These are phyloP conservation scores for Agaricus blazei DNA, from an alignment of 768 basidiomycete genomes.

Conservation along the genomic window DNA sequence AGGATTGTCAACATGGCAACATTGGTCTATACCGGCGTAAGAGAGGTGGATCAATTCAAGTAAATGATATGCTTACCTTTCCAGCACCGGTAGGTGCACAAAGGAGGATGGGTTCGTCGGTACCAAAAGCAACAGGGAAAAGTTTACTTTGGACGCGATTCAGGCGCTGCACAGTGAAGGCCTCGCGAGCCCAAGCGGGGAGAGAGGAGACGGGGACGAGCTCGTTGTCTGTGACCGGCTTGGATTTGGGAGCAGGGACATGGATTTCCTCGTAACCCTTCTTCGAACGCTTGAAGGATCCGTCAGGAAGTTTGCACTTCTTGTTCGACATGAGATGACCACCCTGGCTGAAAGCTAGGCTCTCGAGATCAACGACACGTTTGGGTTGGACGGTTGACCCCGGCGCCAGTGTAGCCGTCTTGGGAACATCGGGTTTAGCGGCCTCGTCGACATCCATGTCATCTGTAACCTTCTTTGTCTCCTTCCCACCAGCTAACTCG, in stretches of 20 bases:
- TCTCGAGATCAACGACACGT: constrained; percentile 80
- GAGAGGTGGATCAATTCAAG: background rate
- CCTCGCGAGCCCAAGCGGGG: constrained; percentile 83
- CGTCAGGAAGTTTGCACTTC: constrained; percentile 95
- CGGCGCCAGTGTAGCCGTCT: constrained; percentile 82
- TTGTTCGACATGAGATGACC: constrained; percentile 98
- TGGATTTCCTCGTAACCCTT: constrained; percentile 99
- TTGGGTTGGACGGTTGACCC: constrained; percentile 87
- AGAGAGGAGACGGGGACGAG: constrained; percentile 66
- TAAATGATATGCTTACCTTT: constrained; percentile 62
- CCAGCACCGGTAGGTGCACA: constrained; percentile 99
- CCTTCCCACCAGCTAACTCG: constrained; percentile 80
- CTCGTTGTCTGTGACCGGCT: constrained; percentile 57
- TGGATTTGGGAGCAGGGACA: constrained; percentile 87
- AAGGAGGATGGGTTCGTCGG: constrained; percentile 90
- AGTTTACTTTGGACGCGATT: constrained; percentile 94
- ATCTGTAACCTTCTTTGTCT: constrained; percentile 38
- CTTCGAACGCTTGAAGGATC: constrained; percentile 93
- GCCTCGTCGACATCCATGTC: constrained; percentile 77
- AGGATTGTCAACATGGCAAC: constrained; percentile 95
- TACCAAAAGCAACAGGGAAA: constrained; percentile 89
- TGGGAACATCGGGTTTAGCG: constrained; percentile 51
- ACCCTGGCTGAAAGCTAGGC: constrained; percentile 94
- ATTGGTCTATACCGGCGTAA: constrained; percentile 66
- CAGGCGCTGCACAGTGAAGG: constrained; percentile 76